These are phyloP conservation scores for Neocallimastix lanati DNA, from an alignment of 192 early-diverging fungal species.

Conservation along the genomic window DNA sequence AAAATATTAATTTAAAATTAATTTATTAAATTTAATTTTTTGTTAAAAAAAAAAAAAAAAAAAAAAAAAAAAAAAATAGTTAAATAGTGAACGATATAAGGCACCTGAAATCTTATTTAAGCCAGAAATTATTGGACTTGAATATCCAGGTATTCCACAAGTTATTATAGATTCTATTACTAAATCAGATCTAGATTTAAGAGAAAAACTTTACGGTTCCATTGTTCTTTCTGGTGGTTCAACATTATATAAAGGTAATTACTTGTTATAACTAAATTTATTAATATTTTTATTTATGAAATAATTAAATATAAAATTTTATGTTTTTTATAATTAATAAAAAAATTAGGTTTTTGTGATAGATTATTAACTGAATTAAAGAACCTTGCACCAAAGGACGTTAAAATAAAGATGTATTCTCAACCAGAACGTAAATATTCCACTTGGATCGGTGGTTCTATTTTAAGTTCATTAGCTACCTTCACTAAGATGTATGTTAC, in stretches of 20 bases:
- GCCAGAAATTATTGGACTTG: slow-evolving; percentile 80
- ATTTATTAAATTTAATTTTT: too few relatives aligned
- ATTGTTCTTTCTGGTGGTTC: slow-evolving; percentile 96
- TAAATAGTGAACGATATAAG: slow-evolving; percentile 80
- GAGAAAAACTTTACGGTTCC: slow-evolving; percentile 69
- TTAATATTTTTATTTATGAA: too few relatives aligned
- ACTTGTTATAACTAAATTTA: too few relatives aligned
- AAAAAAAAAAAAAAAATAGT: too few relatives aligned
- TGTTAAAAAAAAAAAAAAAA: too few relatives aligned
- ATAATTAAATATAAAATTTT: too few relatives aligned
- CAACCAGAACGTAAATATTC: slow-evolving; percentile 96
- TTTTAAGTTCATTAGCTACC: slow-evolving; percentile 72
- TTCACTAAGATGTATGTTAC: slow-evolving; percentile 1
- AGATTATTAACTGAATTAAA: slow-evolving; percentile 77
- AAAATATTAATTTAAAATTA: too few relatives aligned
- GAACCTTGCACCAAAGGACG: slow-evolving; percentile 73
- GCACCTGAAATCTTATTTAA: slow-evolving; percentile 93
- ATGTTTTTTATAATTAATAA: too few relatives aligned
- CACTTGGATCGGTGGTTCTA: slow-evolving; percentile 95
- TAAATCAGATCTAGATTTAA: slow-evolving; percentile 84
- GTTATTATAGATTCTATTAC: slow-evolving; percentile 82
- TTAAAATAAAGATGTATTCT: slow-evolving; percentile 94
- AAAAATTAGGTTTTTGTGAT: slow-evolving; percentile 88
- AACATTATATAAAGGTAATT: slow-evolving; percentile 65
- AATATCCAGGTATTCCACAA: slow-evolving; percentile 86